These are phyloP conservation scores for Udeniomyces megalosporus DNA, from an alignment of 768 basidiomycete species.

Conservation along the genomic window DNA sequence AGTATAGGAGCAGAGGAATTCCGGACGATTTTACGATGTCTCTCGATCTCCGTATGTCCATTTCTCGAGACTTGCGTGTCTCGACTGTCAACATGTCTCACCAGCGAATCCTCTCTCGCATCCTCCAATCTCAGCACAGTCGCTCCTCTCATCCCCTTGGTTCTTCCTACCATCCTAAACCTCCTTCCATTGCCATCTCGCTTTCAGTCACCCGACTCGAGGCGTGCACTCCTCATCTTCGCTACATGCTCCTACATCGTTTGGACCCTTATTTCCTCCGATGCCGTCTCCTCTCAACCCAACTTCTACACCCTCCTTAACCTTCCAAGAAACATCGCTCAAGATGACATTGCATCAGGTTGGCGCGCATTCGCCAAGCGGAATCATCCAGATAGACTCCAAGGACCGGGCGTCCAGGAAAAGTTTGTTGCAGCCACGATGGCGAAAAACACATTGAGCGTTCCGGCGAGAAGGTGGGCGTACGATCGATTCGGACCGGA, in stretches of 20 bases:
- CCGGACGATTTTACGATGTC: too few relatives aligned
- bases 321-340: neutral
- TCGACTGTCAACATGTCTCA: neutral
- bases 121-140: neutral
- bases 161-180: conserved; percentile 7
- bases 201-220: neutral
- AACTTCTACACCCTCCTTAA: conserved; percentile 9
- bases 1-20: too few relatives aligned
- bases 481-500: conserved; percentile 15
- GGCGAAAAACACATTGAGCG: conserved; percentile 9
- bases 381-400: conserved; percentile 13
- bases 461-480: conserved; percentile 4
- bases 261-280: conserved; percentile 5
- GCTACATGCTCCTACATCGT: conserved; percentile 5
- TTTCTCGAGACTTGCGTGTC: neutral
- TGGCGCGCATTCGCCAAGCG: conserved; percentile 8
- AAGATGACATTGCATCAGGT: neutral
- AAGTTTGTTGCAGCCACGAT: neutral
- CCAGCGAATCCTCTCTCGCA: neutral
- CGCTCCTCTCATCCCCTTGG: conserved; percentile 7
- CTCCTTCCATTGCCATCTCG: conserved; percentile 6
- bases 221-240: neutral
- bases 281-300: neutral
- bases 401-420: neutral
- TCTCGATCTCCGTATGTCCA: too few relatives aligned